Evolutionary conservation across 2,329 filamentous ascomycete genomes (phyloP), one percentile per base, ranked within the genome.

Genomic region (Pseudogymnoascus sp.): DNA sequence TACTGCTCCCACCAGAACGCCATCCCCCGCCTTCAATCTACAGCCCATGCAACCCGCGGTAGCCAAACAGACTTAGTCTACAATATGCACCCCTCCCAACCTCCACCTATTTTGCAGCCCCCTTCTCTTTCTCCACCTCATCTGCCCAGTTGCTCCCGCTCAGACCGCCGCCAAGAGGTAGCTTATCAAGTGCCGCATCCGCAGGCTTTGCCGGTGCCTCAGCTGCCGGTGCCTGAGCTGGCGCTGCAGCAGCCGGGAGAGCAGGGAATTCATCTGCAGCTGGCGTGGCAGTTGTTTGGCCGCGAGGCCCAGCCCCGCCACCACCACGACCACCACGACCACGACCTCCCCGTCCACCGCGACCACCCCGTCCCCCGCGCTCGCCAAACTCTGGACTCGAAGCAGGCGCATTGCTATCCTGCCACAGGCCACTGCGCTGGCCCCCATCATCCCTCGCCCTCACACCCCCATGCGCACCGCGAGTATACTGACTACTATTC

Each of bases 21-120:
- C 47, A 18, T 2, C n/a, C 10, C 26, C 47, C n/a, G 21, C 6
- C 23, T 61, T 26, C 47, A 54, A 54, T 73, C 71, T 60, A 72
- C 70, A 1, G 70, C 70, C 70, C 70, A 72, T 39, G 71, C 68
- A 8, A 8, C 64, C 66, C 10, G 65, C 63, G n/a, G 66, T 14
- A 62, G 60, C 39, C 23, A 62, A 40, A 29, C 31, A 54, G 10
- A 16, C 29, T 26, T 51, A 34, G 16, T 37, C 61, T 57, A 51
- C 16, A 36, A 45, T 51, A 29, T 23, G 42, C 23, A 37, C 5
- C 18, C 8, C 16, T 54, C 18, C 64, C 29, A 68, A 67, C 18
- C 54, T 62, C 11, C 51, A 45, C 10, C 39, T 54, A 37, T 42
- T 39, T 29, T 45, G 54, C 29, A 40, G 18, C 18, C 23, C 57